Evolutionary conservation across 2,329 filamentous ascomycete genomes (phyloP).

Genomic region (Beauveria pseudobassiana): DNA sequence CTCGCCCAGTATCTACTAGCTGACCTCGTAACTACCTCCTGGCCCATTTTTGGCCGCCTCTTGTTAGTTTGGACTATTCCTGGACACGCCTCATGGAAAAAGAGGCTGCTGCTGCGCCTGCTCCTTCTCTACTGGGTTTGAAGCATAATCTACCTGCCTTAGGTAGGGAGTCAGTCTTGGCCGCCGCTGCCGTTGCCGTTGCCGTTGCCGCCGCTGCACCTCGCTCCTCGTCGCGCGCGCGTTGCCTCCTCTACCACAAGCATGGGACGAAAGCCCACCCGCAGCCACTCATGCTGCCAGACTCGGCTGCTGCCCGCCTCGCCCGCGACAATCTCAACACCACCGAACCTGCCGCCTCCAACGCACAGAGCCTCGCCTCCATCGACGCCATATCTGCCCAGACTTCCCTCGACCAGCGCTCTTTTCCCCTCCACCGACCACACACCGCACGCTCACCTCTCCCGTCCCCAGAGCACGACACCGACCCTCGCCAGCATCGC

Average conservation of each 20-base stretch:
- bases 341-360: not conserved
- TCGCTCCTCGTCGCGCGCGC: not conserved
- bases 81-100: constrained; percentile 1
- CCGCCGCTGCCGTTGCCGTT: not conserved
- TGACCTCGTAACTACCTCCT: not conserved
- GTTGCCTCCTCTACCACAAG: constrained; percentile 1
- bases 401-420: constrained; percentile 31
- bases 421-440: constrained; percentile 21
- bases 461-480: constrained; percentile 17
- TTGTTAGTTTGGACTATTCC: not conserved
- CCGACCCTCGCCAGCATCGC: not conserved
- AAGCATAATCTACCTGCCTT: not conserved
- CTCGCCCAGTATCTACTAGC: not conserved
- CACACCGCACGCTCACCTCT: constrained; percentile 7
- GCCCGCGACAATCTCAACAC: constrained; percentile 13
- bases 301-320: constrained; percentile 24
- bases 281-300: constrained; percentile 48
- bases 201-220: not conserved
- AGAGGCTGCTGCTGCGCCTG: constrained; percentile 3
- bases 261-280: constrained; percentile 54
- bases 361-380: constrained; percentile 24
- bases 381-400: constrained; percentile 29
- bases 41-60: not conserved
- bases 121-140: not conserved
- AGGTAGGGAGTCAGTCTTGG: not conserved